phyloP scores from a whole-genome alignment of 805 yeast genomes.

The Sugiyamaella smithiae region DNA sequence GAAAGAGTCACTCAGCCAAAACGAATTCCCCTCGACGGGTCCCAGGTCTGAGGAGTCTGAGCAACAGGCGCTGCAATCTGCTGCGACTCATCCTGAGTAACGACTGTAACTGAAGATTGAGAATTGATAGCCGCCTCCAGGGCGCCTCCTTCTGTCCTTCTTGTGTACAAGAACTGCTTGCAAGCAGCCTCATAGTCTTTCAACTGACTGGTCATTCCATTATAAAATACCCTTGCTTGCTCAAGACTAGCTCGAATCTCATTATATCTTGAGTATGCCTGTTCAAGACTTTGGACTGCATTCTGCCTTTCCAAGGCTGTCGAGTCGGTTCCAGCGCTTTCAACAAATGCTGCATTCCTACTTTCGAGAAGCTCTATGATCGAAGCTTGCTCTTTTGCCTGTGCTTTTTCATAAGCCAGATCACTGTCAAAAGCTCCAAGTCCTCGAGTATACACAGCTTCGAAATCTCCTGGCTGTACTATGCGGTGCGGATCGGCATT shows the following conservation, averaged over 20 bases:
- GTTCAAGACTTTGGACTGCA: slow-evolving; percentile 51
- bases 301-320: slow-evolving; percentile 42
- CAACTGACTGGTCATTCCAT: slow-evolving; percentile 51
- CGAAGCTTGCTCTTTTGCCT: slow-evolving; percentile 38
- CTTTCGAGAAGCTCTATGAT: slow-evolving; percentile 40
- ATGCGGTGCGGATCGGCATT: slow-evolving; percentile 18
- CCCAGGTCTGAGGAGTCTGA: slow-evolving; percentile 1
- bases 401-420: slow-evolving; percentile 44
- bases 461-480: slow-evolving; percentile 24
- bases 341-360: slow-evolving; percentile 24
- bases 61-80: slow-evolving; percentile 9
- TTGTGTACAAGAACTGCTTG: slow-evolving; percentile 47
- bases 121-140: slow-evolving; percentile 36
- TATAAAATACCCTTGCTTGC: slow-evolving; percentile 71
- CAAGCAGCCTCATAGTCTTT: slow-evolving; percentile 46
- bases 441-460: slow-evolving; percentile 24
- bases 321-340: slow-evolving; percentile 27
- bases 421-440: slow-evolving; percentile 50
- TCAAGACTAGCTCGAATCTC: slow-evolving; percentile 59
- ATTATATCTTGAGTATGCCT: slow-evolving; percentile 47
- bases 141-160: slow-evolving; percentile 54
- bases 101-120: slow-evolving; percentile 34
- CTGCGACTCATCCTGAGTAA: slow-evolving; percentile 27
- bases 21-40: slow-evolving; percentile 11
- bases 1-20: neutral